Evolutionary conservation across 1,284 basidiomycete species (phyloP), one percentile per base, ranked within the genome.

Genomic region (Austroboletus olivaceoglutinosus): DNA sequence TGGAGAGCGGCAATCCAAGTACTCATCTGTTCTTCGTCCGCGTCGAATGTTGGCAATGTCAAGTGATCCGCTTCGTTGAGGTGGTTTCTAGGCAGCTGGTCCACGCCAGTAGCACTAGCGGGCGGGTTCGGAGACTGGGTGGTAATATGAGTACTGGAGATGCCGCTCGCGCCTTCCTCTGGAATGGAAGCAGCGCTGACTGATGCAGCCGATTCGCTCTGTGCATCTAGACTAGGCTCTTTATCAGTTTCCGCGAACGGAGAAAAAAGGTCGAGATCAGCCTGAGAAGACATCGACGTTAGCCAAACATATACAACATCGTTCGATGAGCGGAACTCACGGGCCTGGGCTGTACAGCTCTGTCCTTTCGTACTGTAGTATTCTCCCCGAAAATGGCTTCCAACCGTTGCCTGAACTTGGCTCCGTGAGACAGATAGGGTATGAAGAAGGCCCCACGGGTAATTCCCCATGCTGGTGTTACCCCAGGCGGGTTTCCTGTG

Each of bases 301-400:
- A 55, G 45, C 37, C 18, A 7, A 29, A n/a, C 13, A n/a, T 45
- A 18, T 22, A 30, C 21, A 21, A 3, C 10, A 16, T 31, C 31
- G 12, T 23, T 16, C 15, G 25, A n/a, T n/a, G 12, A 13, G 31
- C 5, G 21, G 29, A 13, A 52, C 64, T 53, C 27, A 66, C 65
- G 4, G 44, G 45, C 48, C 46, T 60, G 10, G 62, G 62, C 6
- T 53, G 54, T 5, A 57, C 63, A 7, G 16, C 30, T 12, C 36
- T 64, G 46, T 62, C 65, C 11, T 36, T 64, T 1, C 61, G 62
- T n/a, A 68, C 61, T 3, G 49, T 45, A 5, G 52, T 43, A 12
- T 54, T 39, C n/a, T 52, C 50, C 9, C 62, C 65, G 16, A 68
- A 64, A 4, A 51, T 33, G 22, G 52, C n/a, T n/a, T 48, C 23